Conservation (phyloP, 2,329 filamentous ascomycete genomes). For the Pseudogymnoascus sp. region DNA sequence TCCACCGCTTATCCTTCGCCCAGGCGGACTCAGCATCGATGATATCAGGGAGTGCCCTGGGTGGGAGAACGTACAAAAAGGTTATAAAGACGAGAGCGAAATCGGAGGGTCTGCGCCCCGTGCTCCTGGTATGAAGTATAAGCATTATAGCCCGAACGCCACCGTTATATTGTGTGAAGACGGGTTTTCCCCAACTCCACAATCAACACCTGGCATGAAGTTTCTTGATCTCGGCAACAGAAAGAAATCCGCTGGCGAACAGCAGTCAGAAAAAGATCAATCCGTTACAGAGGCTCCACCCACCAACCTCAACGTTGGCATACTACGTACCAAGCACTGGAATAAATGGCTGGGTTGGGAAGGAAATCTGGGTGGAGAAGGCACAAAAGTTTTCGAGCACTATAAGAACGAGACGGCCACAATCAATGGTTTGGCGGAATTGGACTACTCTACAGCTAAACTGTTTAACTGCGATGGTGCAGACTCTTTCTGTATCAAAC, state of each 20-base stretch:
- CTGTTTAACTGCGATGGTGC: background rate
- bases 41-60: slow-evolving; percentile 64
- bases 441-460: background rate
- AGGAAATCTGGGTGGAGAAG: background rate
- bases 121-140: slow-evolving; percentile 98
- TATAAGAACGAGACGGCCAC: background rate
- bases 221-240: background rate
- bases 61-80: slow-evolving; percentile 71
- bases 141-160: slow-evolving; percentile 90
- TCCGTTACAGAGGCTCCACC: slow-evolving; percentile 6
- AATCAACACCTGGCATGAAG: background rate
- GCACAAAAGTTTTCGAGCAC: background rate
- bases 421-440: background rate
- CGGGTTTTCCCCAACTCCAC: background rate
- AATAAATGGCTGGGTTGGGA: slow-evolving; percentile 23
- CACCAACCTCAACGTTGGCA: slow-evolving; percentile 25
- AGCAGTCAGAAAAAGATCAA: background rate
- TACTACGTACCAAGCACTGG: slow-evolving; percentile 33
- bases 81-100: slow-evolving; percentile 68
- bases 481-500: slow-evolving; percentile 13
- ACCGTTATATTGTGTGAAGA: slow-evolving; percentile 75
- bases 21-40: slow-evolving; percentile 79
- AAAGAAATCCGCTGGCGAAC: too few relatives aligned
- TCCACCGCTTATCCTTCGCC: slow-evolving; percentile 74
- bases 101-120: slow-evolving; percentile 59